Base-by-base conservation (phyloP, 2,329 filamentous ascomycete genomes). In the Cytospora schulzeri region DNA sequence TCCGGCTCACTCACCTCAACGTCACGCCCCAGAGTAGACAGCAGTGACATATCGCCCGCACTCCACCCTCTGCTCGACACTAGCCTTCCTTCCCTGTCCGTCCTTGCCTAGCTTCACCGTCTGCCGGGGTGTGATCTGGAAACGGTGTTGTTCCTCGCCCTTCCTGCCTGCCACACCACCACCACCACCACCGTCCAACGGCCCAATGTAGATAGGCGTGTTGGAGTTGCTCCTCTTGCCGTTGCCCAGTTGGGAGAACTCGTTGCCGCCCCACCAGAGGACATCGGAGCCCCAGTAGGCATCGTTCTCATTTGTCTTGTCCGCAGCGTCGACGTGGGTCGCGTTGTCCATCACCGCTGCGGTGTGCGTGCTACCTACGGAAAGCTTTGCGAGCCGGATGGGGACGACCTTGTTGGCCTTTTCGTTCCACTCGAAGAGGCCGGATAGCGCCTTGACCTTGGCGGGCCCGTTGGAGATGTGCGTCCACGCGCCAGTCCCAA, bases 201-300 rank as follows among this genome's bases (percentile, higher is more conserved):
- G 90, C 35, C 87, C 86, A 60, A 97, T 92, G 73, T 97, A 94
- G 1, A 83, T 82, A 1, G 95, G 95, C 15, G 84, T 82, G 60
- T 86, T 85, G 12, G 91, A 73, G 73, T 98, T 98, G 72, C 87
- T 95, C 67, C 94, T 81, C 80, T 91, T 96, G 31, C 95, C 93
- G 0, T 91, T 97, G 15, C 95, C 95, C 29, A 99, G 85, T 77
- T 99, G 95, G 76, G 91, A 97, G 74, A 89, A 86, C 78, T 98
- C 93, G 72, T 98, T 99, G 60, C 92, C 92, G 67, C 95, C 95
- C 92, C 93, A 99, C 81, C 92, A 96, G 1, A 98, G 76, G 33
- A 93, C 88, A 74, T 98, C 95, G 5, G 90, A 88, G 57, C 95
- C 95, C 86, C 89, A 97, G 74, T 95, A 93, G 1, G 88, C 92